Evolutionary conservation across 305 asterid species (phyloP), one percentile per base, ranked within the genome.

Genomic region (Solanum hybrid): DNA sequence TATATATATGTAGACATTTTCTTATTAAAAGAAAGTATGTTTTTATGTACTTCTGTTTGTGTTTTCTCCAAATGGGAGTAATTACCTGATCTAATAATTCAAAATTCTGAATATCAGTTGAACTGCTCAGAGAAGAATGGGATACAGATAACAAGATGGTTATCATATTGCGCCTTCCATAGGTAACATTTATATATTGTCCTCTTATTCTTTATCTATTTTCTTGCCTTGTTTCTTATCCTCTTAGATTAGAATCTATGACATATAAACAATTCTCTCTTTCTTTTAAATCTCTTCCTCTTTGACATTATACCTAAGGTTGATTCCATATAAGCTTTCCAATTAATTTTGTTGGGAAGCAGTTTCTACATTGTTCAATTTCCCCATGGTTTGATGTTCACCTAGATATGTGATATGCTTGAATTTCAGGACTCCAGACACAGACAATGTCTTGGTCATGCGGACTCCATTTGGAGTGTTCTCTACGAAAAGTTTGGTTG

Each of bases 61-160:
- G 6, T 27, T 17, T 41, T 22, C 22, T 78, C 41, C 84, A 17
- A 34, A 29, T 85, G 29, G 70, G 8, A 86, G 26, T 70, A 81
- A 36, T 89, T 87, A 78, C 84, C 88, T 82, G 83, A 70, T 33
- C 70, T 77, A 65, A 45, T 91, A 79, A 22, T 90, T 70, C 75
- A 87, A 77, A 84, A 88, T 41, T 91, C 90, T 86, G 89, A 79
- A 91, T 72, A 90, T 84, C 98, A 98, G 99, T 87, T 98, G 94
- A 97, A 95, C 92, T 94, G 95, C 94, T 92, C 90, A 51, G 98
- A 95, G 95, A 95, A 93, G 98, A 95, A 95, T 88, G 99, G 99
- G 80, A 83, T 57, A 65, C 97, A 91, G 90, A 91, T 81, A 86
- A 96, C 98, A 75, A 98, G 94, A 94, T 95, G 96, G 98, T 90